These are phyloP conservation scores for Rubia occidens DNA, from an alignment of 305 asterid genomes.

Conservation along the genomic window DNA sequence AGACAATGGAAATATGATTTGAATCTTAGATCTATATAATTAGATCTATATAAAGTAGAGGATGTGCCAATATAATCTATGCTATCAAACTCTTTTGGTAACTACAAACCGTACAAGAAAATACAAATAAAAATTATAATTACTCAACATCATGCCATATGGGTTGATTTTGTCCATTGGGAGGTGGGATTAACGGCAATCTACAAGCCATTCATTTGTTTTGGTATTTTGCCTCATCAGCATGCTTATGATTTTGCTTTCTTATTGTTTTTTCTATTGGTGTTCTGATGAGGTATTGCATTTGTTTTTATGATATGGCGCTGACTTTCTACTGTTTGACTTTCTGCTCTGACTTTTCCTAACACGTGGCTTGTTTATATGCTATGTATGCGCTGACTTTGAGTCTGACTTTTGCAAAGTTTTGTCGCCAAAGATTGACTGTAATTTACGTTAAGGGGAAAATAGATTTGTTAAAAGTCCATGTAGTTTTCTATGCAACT, in stretches of 20 bases:
- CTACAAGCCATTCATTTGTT: background rate
- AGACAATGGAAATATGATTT: no score
- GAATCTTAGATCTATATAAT: no score
- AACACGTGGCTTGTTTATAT: background rate
- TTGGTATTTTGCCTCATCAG: background rate
- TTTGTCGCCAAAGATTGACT: background rate
- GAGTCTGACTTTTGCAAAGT: background rate
- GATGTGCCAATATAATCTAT: no score
- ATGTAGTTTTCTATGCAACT: no score
- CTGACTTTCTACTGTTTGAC: slow-evolving; percentile 1
- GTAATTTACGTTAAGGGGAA: background rate
- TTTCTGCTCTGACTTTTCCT: background rate
- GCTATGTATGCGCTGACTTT: background rate
- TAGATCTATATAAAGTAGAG: no score
- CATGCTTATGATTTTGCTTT: background rate
- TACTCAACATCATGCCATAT: no score
- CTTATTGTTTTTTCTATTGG: background rate
- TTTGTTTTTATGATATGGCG: background rate
- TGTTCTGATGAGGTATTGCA: background rate
- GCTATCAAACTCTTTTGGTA: no score
- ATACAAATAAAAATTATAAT: no score
- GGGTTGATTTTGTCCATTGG: no score
- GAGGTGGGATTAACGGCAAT: background rate
- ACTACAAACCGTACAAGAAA: no score
- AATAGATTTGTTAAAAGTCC: no score